phyloP scores from a whole-genome alignment of 2,329 filamentous ascomycete species.

The Neopestalotiopsis sp. region DNA sequence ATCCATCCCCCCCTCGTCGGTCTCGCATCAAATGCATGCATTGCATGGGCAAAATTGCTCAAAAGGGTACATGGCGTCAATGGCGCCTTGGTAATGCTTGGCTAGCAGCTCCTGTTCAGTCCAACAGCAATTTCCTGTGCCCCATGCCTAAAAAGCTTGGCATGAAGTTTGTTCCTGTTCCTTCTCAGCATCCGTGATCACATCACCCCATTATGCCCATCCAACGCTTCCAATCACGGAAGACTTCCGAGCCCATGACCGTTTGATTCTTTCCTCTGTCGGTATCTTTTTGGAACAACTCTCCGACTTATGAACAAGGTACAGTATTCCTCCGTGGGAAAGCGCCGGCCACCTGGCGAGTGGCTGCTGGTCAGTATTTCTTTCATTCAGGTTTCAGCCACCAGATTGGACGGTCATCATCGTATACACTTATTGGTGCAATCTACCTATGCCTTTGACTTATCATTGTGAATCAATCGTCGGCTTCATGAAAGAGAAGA shows the following conservation, averaged over 20 bases:
- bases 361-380: background rate
- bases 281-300: background rate
- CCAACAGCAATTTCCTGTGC: background rate
- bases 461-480: too few relatives aligned
- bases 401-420: background rate
- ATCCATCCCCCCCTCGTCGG: too few relatives aligned
- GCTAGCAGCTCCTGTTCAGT: background rate
- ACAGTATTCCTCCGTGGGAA: background rate
- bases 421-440: background rate
- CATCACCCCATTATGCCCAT: background rate
- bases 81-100: background rate
- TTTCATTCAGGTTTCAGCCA: background rate
- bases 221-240: background rate
- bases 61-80: background rate
- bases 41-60: background rate
- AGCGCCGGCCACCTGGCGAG: background rate
- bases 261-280: background rate
- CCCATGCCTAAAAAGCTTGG: slow-evolving; percentile 5
- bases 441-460: too few relatives aligned
- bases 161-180: slow-evolving; percentile 5
- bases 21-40: too few relatives aligned
- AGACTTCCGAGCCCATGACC: background rate
- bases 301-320: background rate
- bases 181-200: background rate
- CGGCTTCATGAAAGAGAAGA: too few relatives aligned